These are phyloP conservation scores for Cyberlindnera euphorbiae DNA, from an alignment of 805 yeast species.

Conservation along the genomic window DNA sequence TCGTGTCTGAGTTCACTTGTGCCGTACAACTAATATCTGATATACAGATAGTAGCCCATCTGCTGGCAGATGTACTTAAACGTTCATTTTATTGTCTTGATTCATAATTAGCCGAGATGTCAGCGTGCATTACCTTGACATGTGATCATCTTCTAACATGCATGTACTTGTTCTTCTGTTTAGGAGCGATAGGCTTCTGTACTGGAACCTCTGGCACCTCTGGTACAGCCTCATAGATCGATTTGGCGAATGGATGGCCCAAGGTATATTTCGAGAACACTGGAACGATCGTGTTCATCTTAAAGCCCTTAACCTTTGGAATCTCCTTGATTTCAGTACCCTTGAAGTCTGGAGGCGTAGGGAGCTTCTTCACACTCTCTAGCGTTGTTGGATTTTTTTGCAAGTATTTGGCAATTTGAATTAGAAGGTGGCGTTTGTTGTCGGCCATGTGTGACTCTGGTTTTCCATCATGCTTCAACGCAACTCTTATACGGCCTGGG, in stretches of 20 bases:
- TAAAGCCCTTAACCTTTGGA: slow-evolving; percentile 82
- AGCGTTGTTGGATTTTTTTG: slow-evolving; percentile 65
- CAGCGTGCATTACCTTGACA: too few relatives aligned
- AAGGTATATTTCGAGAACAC: slow-evolving; percentile 72
- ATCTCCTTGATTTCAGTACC: slow-evolving; percentile 52
- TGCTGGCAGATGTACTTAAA: too few relatives aligned
- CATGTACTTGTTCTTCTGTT: slow-evolving; percentile 53
- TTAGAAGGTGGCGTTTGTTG: slow-evolving; percentile 64
- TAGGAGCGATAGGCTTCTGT: slow-evolving; percentile 33
- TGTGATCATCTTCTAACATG: slow-evolving; percentile 58
- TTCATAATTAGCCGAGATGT: too few relatives aligned
- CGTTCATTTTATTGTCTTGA: too few relatives aligned
- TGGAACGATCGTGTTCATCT: slow-evolving; percentile 86
- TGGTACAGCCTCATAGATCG: slow-evolving; percentile 54
- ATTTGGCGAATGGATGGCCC: slow-evolving; percentile 79
- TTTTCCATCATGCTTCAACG: slow-evolving; percentile 49
- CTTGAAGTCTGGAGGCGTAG: slow-evolving; percentile 59
- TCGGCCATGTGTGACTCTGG: slow-evolving; percentile 32
- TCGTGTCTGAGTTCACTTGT: too few relatives aligned
- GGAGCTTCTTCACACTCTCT: slow-evolving; percentile 54
- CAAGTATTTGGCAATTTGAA: slow-evolving; percentile 56
- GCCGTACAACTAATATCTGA: too few relatives aligned
- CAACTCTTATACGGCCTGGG: slow-evolving; percentile 90
- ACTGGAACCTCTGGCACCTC: slow-evolving; percentile 29
- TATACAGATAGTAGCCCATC: too few relatives aligned